Conservation (phyloP, 352 stramenopile species). For the Phytophthora rubi region DNA sequence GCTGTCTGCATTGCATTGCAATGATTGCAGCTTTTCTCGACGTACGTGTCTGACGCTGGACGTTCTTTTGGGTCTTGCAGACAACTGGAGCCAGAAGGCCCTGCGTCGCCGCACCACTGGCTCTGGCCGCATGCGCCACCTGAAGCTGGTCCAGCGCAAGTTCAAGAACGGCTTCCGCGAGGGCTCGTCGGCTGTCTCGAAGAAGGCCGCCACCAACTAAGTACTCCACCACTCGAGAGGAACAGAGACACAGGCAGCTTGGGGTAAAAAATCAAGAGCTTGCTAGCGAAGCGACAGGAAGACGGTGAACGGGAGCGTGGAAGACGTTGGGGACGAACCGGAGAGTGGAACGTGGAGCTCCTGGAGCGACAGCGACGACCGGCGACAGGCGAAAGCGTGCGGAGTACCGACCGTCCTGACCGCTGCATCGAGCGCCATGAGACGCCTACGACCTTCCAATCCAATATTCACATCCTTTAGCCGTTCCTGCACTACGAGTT, state of each 20-base stretch:
- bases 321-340: conserved; percentile 27
- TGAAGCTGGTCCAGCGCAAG: conserved; percentile 98
- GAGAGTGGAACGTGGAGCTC: conserved; percentile 25
- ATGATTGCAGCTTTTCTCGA: too few relatives aligned
- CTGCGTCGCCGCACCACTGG: conserved; percentile 96
- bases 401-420: conserved; percentile 11
- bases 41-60: neutral
- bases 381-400: conserved; percentile 30
- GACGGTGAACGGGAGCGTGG: conserved; percentile 30
- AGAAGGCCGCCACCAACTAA: conserved; percentile 93
- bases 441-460: conserved; percentile 42
- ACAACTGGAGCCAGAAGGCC: conserved; percentile 98
- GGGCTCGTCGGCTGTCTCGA: conserved; percentile 84
- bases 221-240: conserved; percentile 29
- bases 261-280: conserved; percentile 45
- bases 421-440: conserved; percentile 17
- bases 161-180: conserved; percentile 99
- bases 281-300: conserved; percentile 46
- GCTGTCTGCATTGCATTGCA: too few relatives aligned
- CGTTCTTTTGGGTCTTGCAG: conserved; percentile 36
- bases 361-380: conserved; percentile 2
- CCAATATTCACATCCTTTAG: conserved; percentile 55
- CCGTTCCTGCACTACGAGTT: conserved; percentile 26
- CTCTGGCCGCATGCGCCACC: conserved; percentile 98
- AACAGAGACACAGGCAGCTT: conserved; percentile 40